phyloP scores from a whole-genome alignment of 163 green algal species.

The Volvox carteri region DNA sequence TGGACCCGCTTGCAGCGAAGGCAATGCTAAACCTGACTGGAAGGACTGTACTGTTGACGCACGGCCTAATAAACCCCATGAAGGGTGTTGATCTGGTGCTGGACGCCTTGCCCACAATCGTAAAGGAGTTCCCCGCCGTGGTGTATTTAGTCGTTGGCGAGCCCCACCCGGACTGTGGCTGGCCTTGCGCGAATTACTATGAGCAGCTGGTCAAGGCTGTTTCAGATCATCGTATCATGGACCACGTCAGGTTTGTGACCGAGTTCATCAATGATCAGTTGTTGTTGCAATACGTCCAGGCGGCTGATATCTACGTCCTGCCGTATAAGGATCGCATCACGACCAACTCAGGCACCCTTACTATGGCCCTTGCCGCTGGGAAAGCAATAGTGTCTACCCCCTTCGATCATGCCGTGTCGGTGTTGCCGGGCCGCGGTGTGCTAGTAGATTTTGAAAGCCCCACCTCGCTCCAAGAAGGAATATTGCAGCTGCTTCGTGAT shows the following conservation, averaged over 20 bases:
- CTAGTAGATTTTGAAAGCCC: slow-evolving; percentile 4
- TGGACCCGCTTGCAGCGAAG: not conserved
- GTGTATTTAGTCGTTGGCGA: slow-evolving; percentile 16
- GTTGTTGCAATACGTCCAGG: slow-evolving; percentile 10
- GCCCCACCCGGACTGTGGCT: slow-evolving; percentile 4
- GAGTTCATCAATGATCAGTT: slow-evolving; percentile 5
- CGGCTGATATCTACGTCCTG: slow-evolving; percentile 37
- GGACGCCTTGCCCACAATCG: not conserved
- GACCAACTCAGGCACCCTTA: slow-evolving; percentile 26
- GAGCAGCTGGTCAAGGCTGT: not conserved
- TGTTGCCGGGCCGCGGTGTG: not conserved
- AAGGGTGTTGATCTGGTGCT: slow-evolving; percentile 24
- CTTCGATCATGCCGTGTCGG: slow-evolving; percentile 25
- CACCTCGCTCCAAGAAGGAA: not conserved
- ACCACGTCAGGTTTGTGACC: slow-evolving; percentile 19
- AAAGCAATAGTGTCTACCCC: slow-evolving; percentile 30
- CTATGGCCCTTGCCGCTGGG: slow-evolving; percentile 36
- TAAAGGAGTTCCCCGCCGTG: not conserved
- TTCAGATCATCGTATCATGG: not conserved
- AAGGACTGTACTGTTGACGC: slow-evolving; percentile 6
- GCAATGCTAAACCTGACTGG: slow-evolving; percentile 4
- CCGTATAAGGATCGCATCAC: slow-evolving; percentile 38
- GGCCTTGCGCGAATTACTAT: not conserved
- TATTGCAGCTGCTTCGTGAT: slow-evolving; percentile 2
- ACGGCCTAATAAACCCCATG: slow-evolving; percentile 25